phyloP scores from a whole-genome alignment of 106 monocot species.

The Amphibolis antarctica region DNA sequence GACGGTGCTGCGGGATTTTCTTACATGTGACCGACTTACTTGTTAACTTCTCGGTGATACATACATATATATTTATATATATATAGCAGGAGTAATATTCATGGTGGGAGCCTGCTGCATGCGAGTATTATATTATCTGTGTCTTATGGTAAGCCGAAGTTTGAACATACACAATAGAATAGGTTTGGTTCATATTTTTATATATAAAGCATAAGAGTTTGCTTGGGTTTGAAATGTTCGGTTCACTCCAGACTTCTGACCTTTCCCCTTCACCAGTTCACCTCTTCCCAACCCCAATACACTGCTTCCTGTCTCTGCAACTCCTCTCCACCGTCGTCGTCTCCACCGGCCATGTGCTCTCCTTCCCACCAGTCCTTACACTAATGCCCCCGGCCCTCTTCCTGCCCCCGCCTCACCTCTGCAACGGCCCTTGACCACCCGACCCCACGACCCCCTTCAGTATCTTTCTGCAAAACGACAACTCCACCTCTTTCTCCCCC shows the following conservation, averaged over 20 bases:
- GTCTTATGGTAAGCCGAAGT: no score
- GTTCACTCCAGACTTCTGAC: slow-evolving; percentile 10
- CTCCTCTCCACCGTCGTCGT: not conserved
- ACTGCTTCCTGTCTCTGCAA: no score
- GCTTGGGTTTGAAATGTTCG: slow-evolving; percentile 15
- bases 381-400: no score
- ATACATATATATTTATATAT: no score
- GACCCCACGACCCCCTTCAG: slow-evolving; percentile 7
- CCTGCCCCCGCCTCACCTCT: not conserved
- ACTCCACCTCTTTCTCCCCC: slow-evolving; percentile 16
- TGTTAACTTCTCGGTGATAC: no score
- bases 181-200: not conserved
- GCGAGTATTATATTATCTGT: no score
- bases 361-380: not conserved
- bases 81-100: no score
- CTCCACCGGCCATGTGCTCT: not conserved
- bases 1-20: no score
- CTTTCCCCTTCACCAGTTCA: slow-evolving; percentile 16
- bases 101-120: no score
- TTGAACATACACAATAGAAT: no score
- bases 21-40: no score
- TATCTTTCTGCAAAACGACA: slow-evolving; percentile 14
- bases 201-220: slow-evolving; percentile 13
- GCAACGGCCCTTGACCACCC: slow-evolving; percentile 1
- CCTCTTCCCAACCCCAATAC: not conserved